phyloP scores from a whole-genome alignment of 441 rosid species.

The Syzygium malaccense region DNA sequence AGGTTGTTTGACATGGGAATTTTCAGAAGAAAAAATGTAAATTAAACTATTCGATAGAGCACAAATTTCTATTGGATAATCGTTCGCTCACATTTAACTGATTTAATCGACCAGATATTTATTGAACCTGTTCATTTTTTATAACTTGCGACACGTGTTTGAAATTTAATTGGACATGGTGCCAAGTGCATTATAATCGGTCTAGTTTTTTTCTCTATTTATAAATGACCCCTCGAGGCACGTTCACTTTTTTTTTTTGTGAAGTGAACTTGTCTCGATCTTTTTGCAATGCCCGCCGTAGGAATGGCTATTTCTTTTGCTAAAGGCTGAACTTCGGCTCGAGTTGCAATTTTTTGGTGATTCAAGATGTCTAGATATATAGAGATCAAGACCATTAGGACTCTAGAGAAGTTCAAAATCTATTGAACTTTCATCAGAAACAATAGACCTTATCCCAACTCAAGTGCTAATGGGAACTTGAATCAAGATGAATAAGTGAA shows the following conservation, averaged over 20 bases:
- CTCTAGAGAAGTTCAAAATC: not conserved
- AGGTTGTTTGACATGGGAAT: not conserved
- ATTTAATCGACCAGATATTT: accelerated
- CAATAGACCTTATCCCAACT: not conserved
- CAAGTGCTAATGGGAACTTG: not conserved
- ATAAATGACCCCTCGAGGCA: not conserved
- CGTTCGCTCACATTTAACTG: not conserved
- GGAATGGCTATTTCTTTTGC: not conserved
- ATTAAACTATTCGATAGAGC: accelerated
- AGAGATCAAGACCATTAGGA: not conserved
- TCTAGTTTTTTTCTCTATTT: not conserved
- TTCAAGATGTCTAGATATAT: not conserved
- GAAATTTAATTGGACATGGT: not conserved
- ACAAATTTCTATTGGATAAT: not conserved
- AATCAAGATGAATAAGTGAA: not conserved
- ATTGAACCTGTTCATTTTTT: not conserved
- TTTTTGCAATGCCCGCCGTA: not conserved
- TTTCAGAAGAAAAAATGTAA: not conserved
- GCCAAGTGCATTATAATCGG: not conserved
- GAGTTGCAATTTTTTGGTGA: not conserved
- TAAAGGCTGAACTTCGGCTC: not conserved
- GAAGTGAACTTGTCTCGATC: not conserved
- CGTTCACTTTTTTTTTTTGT: not conserved
- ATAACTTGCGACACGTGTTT: not conserved
- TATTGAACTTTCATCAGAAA: not conserved